These are phyloP conservation scores for Xylaria sp. DNA, from an alignment of 2,329 filamentous ascomycete species.

Conservation along the genomic window DNA sequence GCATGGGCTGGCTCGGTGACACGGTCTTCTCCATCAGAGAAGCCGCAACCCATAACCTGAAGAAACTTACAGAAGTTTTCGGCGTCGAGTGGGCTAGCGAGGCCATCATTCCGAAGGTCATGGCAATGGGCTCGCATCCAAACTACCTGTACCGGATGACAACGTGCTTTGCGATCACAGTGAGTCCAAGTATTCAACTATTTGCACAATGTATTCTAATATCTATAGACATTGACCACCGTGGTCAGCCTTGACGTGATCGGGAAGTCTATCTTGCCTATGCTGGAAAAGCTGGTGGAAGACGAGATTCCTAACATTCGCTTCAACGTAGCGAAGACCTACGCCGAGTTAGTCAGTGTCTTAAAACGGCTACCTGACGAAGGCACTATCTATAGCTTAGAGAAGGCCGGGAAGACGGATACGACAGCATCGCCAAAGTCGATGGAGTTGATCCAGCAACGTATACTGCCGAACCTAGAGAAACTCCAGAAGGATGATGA, in stretches of 20 bases:
- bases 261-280: constrained; percentile 90
- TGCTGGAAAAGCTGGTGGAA: constrained; percentile 91
- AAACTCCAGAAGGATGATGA: constrained; percentile 98
- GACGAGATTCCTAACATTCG: constrained; percentile 99
- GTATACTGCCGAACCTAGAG: constrained; percentile 88
- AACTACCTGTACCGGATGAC: constrained; percentile 99
- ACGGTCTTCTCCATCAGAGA: constrained; percentile 99
- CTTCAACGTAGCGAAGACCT: constrained; percentile 99
- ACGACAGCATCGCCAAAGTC: constrained; percentile 75
- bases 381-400: constrained; percentile 84
- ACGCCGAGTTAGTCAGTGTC: constrained; percentile 88
- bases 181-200: constrained; percentile 62
- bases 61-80: constrained; percentile 98
- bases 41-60: constrained; percentile 95
- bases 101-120: constrained; percentile 98
- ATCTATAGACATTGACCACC: constrained; percentile 82
- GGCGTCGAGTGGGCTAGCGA: constrained; percentile 97
- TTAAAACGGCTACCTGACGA: constrained; percentile 89
- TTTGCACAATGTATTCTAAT: constrained; percentile 22
- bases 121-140: constrained; percentile 96
- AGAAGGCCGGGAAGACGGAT: constrained; percentile 75
- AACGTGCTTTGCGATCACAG: constrained; percentile 98
- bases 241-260: constrained; percentile 96
- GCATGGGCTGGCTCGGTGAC: constrained; percentile 98
- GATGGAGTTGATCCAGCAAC: constrained; percentile 83